phyloP scores from a whole-genome alignment of 805 yeast genomes.

The Ogataea corticis region DNA sequence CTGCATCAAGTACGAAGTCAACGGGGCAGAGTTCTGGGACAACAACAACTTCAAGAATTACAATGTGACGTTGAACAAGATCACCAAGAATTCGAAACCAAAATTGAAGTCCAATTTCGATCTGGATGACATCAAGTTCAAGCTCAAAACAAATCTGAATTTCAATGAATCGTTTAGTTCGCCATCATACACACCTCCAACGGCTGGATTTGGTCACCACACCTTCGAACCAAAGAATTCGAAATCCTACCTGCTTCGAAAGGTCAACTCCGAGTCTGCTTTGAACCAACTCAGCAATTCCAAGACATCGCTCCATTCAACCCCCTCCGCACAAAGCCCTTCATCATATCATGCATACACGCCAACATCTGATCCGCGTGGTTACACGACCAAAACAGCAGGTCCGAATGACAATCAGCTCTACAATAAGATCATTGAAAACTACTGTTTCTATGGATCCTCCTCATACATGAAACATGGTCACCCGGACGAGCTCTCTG shows the following conservation, averaged over 20 bases:
- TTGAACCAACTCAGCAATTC: constrained; percentile 15
- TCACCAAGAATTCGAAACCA: constrained; percentile 9
- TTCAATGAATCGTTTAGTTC: constrained; percentile 29
- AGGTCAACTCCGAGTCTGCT: constrained; percentile 34
- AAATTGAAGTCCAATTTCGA: constrained; percentile 14
- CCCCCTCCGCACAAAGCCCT: not conserved
- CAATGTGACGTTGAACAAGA: constrained; percentile 36
- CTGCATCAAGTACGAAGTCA: constrained; percentile 41
- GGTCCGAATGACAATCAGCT: constrained; percentile 16
- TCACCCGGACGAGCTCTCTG: constrained; percentile 4
- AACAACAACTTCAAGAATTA: constrained; percentile 40
- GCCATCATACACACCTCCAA: constrained; percentile 9
- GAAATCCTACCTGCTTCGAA: constrained; percentile 29
- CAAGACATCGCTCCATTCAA: not conserved
- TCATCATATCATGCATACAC: constrained; percentile 17
- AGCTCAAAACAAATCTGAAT: constrained; percentile 31
- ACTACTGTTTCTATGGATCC: constrained; percentile 34
- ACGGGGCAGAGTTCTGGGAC: constrained; percentile 39
- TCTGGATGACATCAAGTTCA: constrained; percentile 31
- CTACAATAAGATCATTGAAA: constrained; percentile 28
- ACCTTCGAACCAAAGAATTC: constrained; percentile 24
- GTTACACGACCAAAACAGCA: not conserved
- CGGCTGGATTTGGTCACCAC: constrained; percentile 12
- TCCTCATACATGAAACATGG: constrained; percentile 12
- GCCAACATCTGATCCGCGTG: constrained; percentile 5